Evolutionary conservation across 345 rosid genomes (phyloP).

Genomic region (Dovyalis caffra): DNA sequence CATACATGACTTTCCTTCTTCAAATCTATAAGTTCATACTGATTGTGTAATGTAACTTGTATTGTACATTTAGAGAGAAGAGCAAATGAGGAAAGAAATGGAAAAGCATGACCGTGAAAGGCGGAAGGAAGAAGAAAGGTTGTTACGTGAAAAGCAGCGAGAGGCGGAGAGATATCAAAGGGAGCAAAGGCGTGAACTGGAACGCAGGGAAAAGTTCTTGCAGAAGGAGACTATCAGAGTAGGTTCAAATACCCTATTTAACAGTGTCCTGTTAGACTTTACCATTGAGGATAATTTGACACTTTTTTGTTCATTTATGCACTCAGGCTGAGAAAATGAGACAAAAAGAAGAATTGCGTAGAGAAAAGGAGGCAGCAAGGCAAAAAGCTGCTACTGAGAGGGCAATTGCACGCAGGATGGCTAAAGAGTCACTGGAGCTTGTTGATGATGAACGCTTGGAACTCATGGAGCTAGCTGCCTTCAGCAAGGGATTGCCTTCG

Average conservation of each 20-base stretch:
- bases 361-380: constrained; percentile 75
- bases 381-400: constrained; percentile 87
- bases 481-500: constrained; percentile 64
- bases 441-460: constrained; percentile 86
- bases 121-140: constrained; percentile 85
- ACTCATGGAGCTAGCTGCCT: constrained; percentile 85
- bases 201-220: constrained; percentile 82
- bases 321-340: constrained; percentile 77
- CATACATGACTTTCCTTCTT: constrained; percentile 5
- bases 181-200: constrained; percentile 84
- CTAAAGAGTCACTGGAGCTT: constrained; percentile 82
- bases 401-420: constrained; percentile 84
- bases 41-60: constrained; percentile 1
- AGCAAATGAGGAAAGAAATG: constrained; percentile 79
- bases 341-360: constrained; percentile 80
- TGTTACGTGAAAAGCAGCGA: constrained; percentile 83
- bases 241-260: constrained; percentile 18
- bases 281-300: not conserved
- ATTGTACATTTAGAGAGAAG: constrained; percentile 57
- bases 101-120: constrained; percentile 92
- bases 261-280: not conserved
- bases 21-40: constrained; percentile 7
- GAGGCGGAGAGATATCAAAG: constrained; percentile 80
- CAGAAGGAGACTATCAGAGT: constrained; percentile 85
- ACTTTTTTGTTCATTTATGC: not conserved